phyloP scores from a whole-genome alignment of 169 alveolate genomes.

The Plasmodium vivax region DNA sequence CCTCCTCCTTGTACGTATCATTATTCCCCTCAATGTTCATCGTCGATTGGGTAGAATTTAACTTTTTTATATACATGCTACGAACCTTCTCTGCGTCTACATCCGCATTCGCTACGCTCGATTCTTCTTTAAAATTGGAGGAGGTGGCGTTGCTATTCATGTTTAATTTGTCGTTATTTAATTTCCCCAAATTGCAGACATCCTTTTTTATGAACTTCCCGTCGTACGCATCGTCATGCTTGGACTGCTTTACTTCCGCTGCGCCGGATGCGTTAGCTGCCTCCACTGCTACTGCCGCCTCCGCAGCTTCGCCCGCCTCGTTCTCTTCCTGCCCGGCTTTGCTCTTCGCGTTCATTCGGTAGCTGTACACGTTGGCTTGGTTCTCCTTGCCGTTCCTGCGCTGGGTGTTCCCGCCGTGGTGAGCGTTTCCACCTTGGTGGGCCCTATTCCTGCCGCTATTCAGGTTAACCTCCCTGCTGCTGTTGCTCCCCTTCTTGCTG shows the following conservation, averaged over 20 bases:
- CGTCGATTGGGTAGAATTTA: constrained; percentile 58
- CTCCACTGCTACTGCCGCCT: background rate
- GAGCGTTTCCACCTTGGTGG: background rate
- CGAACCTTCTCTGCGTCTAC: background rate
- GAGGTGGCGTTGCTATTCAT: background rate
- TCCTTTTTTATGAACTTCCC: background rate
- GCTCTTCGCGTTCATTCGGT: background rate
- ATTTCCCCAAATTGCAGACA: background rate
- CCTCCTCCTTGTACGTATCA: background rate
- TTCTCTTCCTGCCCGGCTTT: background rate
- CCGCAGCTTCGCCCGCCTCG: background rate
- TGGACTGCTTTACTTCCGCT: background rate
- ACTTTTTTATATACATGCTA: constrained; percentile 4
- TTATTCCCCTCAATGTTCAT: constrained; percentile 36
- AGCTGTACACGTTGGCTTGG: background rate
- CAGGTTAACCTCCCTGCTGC: background rate
- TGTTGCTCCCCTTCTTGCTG: background rate
- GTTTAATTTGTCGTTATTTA: background rate
- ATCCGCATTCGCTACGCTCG: background rate
- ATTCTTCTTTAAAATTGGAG: background rate
- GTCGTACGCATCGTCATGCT: background rate
- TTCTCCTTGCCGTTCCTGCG: background rate
- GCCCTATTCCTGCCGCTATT: background rate
- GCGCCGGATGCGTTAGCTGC: too few species aligned
- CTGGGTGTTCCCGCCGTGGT: background rate